These are phyloP conservation scores for Endoconidiophora polonica DNA, from an alignment of 2,329 filamentous ascomycete species.

Conservation along the genomic window DNA sequence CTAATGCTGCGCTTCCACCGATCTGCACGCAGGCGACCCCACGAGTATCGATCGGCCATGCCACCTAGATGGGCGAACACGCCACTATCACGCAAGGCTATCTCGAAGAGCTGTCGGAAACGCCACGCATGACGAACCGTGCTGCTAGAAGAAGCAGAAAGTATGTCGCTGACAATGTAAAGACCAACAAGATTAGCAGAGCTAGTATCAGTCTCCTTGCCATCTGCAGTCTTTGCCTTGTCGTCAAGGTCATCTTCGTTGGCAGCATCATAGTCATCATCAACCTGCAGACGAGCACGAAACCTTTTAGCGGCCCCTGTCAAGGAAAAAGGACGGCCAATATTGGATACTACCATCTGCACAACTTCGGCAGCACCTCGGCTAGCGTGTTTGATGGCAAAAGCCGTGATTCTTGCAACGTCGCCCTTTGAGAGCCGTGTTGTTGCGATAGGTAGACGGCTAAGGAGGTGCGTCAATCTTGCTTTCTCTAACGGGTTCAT, in stretches of 20 bases:
- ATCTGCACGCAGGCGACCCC: slow-evolving; percentile 68
- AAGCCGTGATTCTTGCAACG: slow-evolving; percentile 68
- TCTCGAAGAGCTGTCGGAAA: slow-evolving; percentile 66
- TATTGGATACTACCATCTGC: slow-evolving; percentile 70
- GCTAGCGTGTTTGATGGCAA: slow-evolving; percentile 76
- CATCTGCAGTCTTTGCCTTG: slow-evolving; percentile 22
- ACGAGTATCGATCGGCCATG: slow-evolving; percentile 53
- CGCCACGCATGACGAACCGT: slow-evolving; percentile 74
- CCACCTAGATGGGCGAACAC: slow-evolving; percentile 62
- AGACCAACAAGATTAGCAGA: slow-evolving; percentile 62
- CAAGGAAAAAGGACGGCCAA: slow-evolving; percentile 58
- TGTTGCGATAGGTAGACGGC: slow-evolving; percentile 60
- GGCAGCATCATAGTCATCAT: neutral
- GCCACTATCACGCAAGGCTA: slow-evolving; percentile 46
- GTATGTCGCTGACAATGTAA: slow-evolving; percentile 61
- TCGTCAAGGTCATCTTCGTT: slow-evolving; percentile 15
- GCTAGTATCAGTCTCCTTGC: slow-evolving; percentile 44
- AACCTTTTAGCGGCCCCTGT: slow-evolving; percentile 38
- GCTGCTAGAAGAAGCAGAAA: slow-evolving; percentile 60
- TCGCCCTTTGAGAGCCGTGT: slow-evolving; percentile 67
- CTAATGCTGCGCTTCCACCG: slow-evolving; percentile 70
- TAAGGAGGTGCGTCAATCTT: slow-evolving; percentile 68
- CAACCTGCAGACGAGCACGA: neutral
- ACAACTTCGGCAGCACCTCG: slow-evolving; percentile 80
- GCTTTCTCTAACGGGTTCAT: slow-evolving; percentile 72